A percentile compares a stretch with the other conserved stretches of the same genome.
phyloP scores from a whole-genome alignment of 176 grass and related monocot genomes.

The Thinopyrum elongatum region DNA sequence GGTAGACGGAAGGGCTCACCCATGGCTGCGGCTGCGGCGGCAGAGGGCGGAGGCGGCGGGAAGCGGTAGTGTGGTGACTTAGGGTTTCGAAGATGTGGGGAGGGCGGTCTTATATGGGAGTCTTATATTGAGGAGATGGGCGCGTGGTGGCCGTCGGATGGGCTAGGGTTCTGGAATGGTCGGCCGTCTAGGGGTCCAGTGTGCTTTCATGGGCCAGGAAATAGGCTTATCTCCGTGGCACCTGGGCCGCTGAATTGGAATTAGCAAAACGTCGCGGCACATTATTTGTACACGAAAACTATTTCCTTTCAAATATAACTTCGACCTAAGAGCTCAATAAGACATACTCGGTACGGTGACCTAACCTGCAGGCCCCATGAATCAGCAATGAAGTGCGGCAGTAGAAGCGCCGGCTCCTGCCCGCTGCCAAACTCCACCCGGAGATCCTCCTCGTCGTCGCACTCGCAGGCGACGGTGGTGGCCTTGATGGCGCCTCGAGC shows the following conservation, averaged over 20 bases:
- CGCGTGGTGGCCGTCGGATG: conserved; percentile 38
- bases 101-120: background rate
- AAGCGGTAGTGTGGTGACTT: background rate
- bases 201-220: background rate
- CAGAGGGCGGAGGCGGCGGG: conserved; percentile 25
- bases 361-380: no score
- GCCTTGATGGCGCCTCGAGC: no score
- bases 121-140: conserved; percentile 8
- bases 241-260: background rate
- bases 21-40: conserved; percentile 29
- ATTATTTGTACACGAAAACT: no score
- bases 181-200: background rate
- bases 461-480: no score
- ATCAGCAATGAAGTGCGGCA: no score
- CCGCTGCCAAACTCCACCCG: no score
- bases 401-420: no score
- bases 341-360: no score
- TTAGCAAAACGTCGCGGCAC: no score
- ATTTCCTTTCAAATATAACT: no score
- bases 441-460: no score
- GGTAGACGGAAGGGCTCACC: conserved; percentile 17
- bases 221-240: background rate
- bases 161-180: conserved; percentile 45
- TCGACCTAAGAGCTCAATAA: no score
- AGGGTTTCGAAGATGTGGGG: conserved; percentile 3